A percentile compares a stretch with the other conserved stretches of the same genome.
phyloP scores from a whole-genome alignment of 208 protist genomes.

The Phytomonas sp. region DNA sequence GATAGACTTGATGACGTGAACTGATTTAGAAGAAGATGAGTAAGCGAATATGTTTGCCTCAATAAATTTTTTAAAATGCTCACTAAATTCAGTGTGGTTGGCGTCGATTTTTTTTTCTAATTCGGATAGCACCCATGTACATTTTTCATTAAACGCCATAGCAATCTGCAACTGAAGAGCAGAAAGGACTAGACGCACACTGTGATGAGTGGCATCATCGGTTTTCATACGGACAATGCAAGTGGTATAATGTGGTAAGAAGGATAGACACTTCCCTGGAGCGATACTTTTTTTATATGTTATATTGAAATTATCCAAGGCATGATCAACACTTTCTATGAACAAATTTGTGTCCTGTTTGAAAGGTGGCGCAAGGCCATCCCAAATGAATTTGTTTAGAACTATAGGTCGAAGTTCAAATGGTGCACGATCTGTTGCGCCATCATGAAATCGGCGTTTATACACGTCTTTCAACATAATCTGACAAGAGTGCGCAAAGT shows the following conservation, averaged over 20 bases:
- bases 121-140: not conserved
- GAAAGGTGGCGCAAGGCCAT: not conserved
- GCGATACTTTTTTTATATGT: not conserved
- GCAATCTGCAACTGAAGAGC: conserved; percentile 1
- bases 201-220: not conserved
- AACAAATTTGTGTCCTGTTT: not conserved
- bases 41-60: conserved; percentile 3
- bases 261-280: conserved; percentile 5
- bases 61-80: not conserved
- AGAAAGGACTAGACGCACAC: conserved; percentile 5
- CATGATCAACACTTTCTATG: not conserved
- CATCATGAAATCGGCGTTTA: not conserved
- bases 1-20: not conserved
- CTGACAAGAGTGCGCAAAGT: conserved; percentile 32
- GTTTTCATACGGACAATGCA: conserved; percentile 10
- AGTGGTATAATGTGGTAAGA: conserved; percentile 12
- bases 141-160: conserved; percentile 12
- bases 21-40: not conserved
- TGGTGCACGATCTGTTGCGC: not conserved
- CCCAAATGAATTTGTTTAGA: not conserved
- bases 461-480: conserved; percentile 32
- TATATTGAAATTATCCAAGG: not conserved
- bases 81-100: not conserved
- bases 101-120: not conserved
- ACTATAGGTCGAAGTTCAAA: conserved; percentile 2